Conservation (phyloP, 202 grass and related monocot species). For the Setaria viridis region DNA sequence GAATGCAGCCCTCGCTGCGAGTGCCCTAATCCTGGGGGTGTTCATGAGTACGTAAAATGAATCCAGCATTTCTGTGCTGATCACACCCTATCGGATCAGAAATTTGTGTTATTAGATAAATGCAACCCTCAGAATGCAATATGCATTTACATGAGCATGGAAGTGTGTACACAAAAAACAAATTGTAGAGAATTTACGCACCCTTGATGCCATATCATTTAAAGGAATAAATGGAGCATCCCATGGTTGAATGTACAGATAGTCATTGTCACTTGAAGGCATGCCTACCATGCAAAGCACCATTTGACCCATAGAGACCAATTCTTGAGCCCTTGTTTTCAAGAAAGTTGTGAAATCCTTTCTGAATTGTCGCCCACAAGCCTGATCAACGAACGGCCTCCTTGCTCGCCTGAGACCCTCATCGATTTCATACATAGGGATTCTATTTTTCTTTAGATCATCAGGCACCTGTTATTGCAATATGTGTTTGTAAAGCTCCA, state of each 20-base stretch:
- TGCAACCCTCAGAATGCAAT: not conserved
- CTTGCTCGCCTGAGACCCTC: conserved; percentile 22
- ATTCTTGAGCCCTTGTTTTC: not conserved
- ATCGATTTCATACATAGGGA: conserved; percentile 11
- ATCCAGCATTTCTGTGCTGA: conserved; percentile 20
- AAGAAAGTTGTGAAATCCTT: not conserved
- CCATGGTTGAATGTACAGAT: conserved; percentile 21
- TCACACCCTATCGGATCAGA: not conserved
- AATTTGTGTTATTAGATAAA: not conserved
- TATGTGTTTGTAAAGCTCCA: not conserved
- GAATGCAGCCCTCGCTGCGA: not conserved
- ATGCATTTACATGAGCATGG: not conserved
- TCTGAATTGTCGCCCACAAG: not conserved
- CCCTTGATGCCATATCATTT: conserved; percentile 37
- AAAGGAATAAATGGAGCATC: not conserved
- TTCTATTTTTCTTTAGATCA: conserved; percentile 30
- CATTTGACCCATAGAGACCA: conserved; percentile 10
- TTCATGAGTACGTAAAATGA: conserved; percentile 35
- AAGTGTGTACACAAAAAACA: not conserved
- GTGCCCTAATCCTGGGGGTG: not conserved
- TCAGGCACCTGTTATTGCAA: conserved; percentile 13
- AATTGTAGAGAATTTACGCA: not conserved
- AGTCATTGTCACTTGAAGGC: not conserved
- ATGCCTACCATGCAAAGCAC: conserved; percentile 18
- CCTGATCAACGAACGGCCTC: not conserved